Evolutionary conservation across 495 filamentous ascomycete genomes (phyloP).

Genomic region (Pseudoneurospora amorphoporcata): DNA sequence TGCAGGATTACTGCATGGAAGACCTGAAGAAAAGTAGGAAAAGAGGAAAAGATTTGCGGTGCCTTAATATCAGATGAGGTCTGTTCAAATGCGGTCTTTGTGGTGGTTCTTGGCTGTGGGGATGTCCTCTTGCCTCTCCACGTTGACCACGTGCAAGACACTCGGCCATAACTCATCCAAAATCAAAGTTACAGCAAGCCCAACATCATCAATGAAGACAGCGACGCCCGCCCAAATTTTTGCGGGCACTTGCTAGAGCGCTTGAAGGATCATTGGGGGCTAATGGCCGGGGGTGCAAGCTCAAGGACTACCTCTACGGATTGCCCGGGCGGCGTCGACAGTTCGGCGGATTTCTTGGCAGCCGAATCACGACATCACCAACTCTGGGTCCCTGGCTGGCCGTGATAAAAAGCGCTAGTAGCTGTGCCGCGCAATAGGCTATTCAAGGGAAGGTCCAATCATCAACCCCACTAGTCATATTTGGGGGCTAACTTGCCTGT

Average conservation of each 20-base stretch:
- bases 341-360: background rate
- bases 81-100: background rate
- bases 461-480: background rate
- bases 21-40: background rate
- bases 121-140: background rate
- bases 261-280: too few species aligned
- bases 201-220: background rate
- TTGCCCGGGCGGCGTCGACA: background rate
- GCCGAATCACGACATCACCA: background rate
- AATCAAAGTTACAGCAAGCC: background rate
- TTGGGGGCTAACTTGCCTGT: background rate
- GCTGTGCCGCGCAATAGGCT: background rate
- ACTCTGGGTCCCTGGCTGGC: background rate
- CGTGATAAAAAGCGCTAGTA: background rate
- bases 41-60: background rate
- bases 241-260: too few species aligned
- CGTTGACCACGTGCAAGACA: background rate
- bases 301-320: background rate
- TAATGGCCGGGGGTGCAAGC: background rate
- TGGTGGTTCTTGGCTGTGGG: background rate
- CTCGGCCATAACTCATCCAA: background rate
- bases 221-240: background rate
- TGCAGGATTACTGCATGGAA: background rate
- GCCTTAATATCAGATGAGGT: background rate
- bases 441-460: background rate